Evolutionary conservation across 2,329 filamentous ascomycete genomes (phyloP).

Genomic region (Sclerotinia glacialis): DNA sequence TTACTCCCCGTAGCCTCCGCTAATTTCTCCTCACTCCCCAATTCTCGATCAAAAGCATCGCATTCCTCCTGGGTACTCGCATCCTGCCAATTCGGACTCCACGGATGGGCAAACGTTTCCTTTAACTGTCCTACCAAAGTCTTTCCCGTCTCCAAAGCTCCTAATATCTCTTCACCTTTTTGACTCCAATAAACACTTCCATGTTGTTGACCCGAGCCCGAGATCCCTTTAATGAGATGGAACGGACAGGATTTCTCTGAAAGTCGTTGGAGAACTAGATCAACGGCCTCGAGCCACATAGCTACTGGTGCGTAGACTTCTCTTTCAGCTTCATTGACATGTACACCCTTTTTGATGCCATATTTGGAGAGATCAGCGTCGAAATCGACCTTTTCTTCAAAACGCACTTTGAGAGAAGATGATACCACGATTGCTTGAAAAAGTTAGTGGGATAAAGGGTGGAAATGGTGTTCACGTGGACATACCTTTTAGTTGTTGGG

Average conservation of each 20-base stretch:
- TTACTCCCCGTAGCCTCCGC: slow-evolving; percentile 84
- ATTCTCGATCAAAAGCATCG: slow-evolving; percentile 74
- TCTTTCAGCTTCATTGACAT: slow-evolving; percentile 74
- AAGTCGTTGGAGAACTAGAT: slow-evolving; percentile 76
- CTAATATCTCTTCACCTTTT: slow-evolving; percentile 64
- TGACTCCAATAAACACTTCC: slow-evolving; percentile 91
- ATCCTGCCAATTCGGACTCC: slow-evolving; percentile 97
- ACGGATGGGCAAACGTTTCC: slow-evolving; percentile 72
- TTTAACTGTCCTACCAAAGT: slow-evolving; percentile 70
- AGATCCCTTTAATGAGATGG: slow-evolving; percentile 72
- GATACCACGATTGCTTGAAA: slow-evolving; percentile 73
- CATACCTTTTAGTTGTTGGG: slow-evolving; percentile 89
- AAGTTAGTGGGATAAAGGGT: slow-evolving; percentile 26
- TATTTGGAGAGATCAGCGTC: slow-evolving; percentile 79
- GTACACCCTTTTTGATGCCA: slow-evolving; percentile 82
- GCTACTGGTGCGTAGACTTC: slow-evolving; percentile 92
- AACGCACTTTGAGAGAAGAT: slow-evolving; percentile 74
- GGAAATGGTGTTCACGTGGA: slow-evolving; percentile 22
- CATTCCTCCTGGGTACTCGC: slow-evolving; percentile 91
- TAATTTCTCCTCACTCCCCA: slow-evolving; percentile 66
- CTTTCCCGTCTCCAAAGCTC: slow-evolving; percentile 56
- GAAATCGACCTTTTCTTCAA: slow-evolving; percentile 92
- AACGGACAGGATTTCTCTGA: slow-evolving; percentile 69
- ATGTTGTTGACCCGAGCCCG: slow-evolving; percentile 94
- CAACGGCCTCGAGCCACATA: slow-evolving; percentile 90